Percentiles rank a stretch among this genome's conserved stretches.
Evolutionary conservation across 73 alveolate genomes (phyloP).

Genomic region (Urostyla sp.): DNA sequence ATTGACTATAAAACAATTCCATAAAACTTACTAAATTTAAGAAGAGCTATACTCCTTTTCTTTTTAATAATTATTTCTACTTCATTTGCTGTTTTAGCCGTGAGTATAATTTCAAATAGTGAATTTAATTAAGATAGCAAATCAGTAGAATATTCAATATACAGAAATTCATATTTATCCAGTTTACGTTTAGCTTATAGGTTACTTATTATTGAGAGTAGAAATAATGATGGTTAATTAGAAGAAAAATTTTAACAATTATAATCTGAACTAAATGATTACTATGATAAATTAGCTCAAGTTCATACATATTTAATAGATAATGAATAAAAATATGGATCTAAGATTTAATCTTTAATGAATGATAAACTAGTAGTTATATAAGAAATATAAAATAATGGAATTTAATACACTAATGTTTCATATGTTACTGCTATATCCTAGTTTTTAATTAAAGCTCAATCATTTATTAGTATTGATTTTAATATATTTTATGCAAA

Average conservation of each 20-base stretch:
- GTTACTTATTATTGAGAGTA: constrained; percentile 8
- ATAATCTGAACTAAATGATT: background rate
- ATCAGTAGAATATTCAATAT: background rate
- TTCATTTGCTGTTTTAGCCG: constrained; percentile 6
- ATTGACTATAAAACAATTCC: constrained; percentile 12
- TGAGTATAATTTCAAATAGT: constrained; percentile 7
- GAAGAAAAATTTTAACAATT: background rate
- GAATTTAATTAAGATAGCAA: background rate
- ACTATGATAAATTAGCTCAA: background rate
- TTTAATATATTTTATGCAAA: too few relatives aligned
- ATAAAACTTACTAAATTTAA: background rate
- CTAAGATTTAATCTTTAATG: background rate
- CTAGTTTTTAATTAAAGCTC: constrained; percentile 11
- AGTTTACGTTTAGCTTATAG: constrained; percentile 23
- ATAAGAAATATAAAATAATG: background rate
- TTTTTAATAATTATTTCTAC: constrained; percentile 23
- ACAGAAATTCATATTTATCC: constrained; percentile 1
- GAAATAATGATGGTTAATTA: background rate
- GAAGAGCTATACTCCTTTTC: background rate
- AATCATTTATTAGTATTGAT: too few relatives aligned
- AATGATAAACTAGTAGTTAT: background rate
- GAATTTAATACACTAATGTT: background rate
- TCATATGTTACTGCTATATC: background rate
- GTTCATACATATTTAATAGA: background rate
- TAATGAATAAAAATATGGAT: background rate